phyloP scores from a whole-genome alignment of 345 rosid genomes.

The sweet orange (Citrus sinensis) region DVS_A1.0 CM039167.1:4401001-4401500 shows the following conservation, averaged over 20 bases:
- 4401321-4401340: conserved; percentile 3
- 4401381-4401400: not conserved
- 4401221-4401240: not conserved
- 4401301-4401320: not conserved
- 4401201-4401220: not conserved
- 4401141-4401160: not conserved
- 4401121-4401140: conserved; percentile 6
- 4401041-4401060: conserved; percentile 13
- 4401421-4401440: no score
- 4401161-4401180: not conserved
- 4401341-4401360: not conserved
- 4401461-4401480: not conserved
- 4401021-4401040: not conserved
- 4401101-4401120: not conserved
- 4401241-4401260: conserved; percentile 1
- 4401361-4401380: not conserved
- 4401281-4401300: not conserved
- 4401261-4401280: not conserved
- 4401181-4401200: not conserved
- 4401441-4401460: not conserved
- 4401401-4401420: no score
- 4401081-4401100: not conserved
- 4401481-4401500: not conserved
- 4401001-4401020: not conserved
- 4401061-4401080: not conserved